These are phyloP conservation scores for Erythrobasidium hasegawianum DNA, from an alignment of 1,284 basidiomycete species.

Conservation along the genomic window DNA sequence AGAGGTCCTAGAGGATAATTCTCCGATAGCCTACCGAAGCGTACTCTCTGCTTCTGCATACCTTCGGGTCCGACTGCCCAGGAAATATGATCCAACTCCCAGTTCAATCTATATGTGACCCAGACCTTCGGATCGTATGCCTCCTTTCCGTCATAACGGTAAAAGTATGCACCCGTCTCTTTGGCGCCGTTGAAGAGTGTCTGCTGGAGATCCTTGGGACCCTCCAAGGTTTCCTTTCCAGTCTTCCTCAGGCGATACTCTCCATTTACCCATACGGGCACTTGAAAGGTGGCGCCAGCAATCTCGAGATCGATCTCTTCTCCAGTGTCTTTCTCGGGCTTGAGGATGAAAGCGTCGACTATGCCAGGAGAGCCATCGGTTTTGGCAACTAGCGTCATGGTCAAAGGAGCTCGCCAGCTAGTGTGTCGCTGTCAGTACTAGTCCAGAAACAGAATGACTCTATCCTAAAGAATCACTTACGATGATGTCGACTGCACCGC, in stretches of 20 bases:
- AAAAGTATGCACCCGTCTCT: slow-evolving; percentile 16
- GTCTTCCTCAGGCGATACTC: slow-evolving; percentile 7
- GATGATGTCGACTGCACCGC: background rate
- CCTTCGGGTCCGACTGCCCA: slow-evolving; percentile 13
- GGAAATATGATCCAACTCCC: slow-evolving; percentile 10
- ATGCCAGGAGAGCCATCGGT: slow-evolving; percentile 12
- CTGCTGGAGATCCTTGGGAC: slow-evolving; percentile 13
- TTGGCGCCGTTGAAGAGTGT: slow-evolving; percentile 9
- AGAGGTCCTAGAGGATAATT: slow-evolving; percentile 20
- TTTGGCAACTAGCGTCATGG: slow-evolving; percentile 12
- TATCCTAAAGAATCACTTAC: background rate
- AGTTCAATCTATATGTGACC: slow-evolving; percentile 10
- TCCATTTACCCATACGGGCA: slow-evolving; percentile 18
- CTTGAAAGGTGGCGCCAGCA: slow-evolving; percentile 8
- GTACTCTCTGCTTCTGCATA: slow-evolving; percentile 10
- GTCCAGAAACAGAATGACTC: background rate
- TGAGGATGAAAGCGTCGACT: slow-evolving; percentile 30
- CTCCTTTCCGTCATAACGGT: slow-evolving; percentile 2
- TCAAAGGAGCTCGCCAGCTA: slow-evolving; percentile 19
- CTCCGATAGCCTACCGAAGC: slow-evolving; percentile 4
- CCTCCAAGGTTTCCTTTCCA: background rate
- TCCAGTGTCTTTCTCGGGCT: slow-evolving; percentile 13
- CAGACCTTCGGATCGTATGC: slow-evolving; percentile 10
- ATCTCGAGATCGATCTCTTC: slow-evolving; percentile 30
- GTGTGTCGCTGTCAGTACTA: background rate